phyloP scores from a whole-genome alignment of 2,329 filamentous ascomycete genomes.

The Coniochaeta sp. region DNA sequence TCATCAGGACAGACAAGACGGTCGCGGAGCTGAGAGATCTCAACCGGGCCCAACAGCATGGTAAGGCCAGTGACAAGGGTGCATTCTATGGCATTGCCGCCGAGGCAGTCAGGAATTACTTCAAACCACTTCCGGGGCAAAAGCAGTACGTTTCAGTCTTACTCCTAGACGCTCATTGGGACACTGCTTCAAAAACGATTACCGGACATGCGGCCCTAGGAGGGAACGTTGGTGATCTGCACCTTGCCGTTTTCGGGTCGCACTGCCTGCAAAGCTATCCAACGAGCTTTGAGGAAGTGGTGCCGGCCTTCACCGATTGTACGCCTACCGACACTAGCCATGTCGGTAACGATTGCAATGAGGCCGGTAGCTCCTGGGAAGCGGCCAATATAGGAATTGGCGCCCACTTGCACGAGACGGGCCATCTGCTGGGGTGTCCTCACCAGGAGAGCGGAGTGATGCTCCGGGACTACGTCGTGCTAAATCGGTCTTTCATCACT shows the following conservation, averaged over 20 bases:
- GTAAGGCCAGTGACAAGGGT: slow-evolving; percentile 59
- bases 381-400: slow-evolving; percentile 92
- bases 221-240: slow-evolving; percentile 62
- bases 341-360: slow-evolving; percentile 79
- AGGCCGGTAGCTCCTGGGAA: slow-evolving; percentile 89
- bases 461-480: slow-evolving; percentile 76
- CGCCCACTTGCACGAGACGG: slow-evolving; percentile 84
- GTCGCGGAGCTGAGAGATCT: slow-evolving; percentile 76
- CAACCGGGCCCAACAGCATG: slow-evolving; percentile 71
- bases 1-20: slow-evolving; percentile 78
- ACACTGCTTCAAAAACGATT: slow-evolving; percentile 61
- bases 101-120: slow-evolving; percentile 72
- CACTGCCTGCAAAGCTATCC: slow-evolving; percentile 91
- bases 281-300: slow-evolving; percentile 79
- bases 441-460: slow-evolving; percentile 90
- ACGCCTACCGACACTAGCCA: slow-evolving; percentile 76
- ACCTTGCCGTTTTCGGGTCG: slow-evolving; percentile 86
- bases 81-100: slow-evolving; percentile 72
- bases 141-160: slow-evolving; percentile 84
- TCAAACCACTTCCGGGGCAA: slow-evolving; percentile 67
- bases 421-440: slow-evolving; percentile 83
- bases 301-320: slow-evolving; percentile 82
- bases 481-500: slow-evolving; percentile 77
- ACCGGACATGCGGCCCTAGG: slow-evolving; percentile 81
- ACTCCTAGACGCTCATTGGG: slow-evolving; percentile 85